Conservation (phyloP, 495 filamentous ascomycete species). For the Penicillium dipodomyicola region DNA sequence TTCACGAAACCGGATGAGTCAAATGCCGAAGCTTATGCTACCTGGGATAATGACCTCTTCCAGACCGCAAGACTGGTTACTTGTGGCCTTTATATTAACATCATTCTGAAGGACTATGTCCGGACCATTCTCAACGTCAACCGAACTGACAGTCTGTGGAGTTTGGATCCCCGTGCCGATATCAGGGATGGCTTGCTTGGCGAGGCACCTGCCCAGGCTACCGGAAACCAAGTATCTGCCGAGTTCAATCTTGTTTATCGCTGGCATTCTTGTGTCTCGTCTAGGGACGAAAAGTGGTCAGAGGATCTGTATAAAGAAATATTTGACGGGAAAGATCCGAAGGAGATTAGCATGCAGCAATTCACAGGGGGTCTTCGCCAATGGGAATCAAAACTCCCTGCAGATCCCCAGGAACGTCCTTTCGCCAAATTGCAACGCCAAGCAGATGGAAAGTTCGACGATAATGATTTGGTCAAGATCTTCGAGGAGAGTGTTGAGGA, state of each 20-base stretch:
- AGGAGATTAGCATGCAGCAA: constrained; percentile 51
- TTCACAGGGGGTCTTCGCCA: constrained; percentile 58
- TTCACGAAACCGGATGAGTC: constrained; percentile 53
- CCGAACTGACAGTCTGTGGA: constrained; percentile 68
- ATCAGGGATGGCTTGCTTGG: constrained; percentile 42
- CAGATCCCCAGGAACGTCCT: constrained; percentile 61
- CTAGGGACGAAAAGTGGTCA: constrained; percentile 72
- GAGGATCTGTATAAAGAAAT: constrained; percentile 60
- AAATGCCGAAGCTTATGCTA: constrained; percentile 52
- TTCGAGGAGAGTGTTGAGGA: constrained; percentile 64
- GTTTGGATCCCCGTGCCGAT: constrained; percentile 67
- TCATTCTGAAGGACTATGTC: constrained; percentile 75
- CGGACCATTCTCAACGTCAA: constrained; percentile 78
- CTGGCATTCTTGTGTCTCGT: constrained; percentile 77
- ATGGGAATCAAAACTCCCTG: constrained; percentile 56
- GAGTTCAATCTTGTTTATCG: constrained; percentile 77
- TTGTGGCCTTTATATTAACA: constrained; percentile 75
- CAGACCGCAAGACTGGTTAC: constrained; percentile 71
- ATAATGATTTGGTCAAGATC: constrained; percentile 68
- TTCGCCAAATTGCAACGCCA: constrained; percentile 63
- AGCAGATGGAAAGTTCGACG: constrained; percentile 57
- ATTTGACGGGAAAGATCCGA: constrained; percentile 54
- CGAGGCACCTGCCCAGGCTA: constrained; percentile 37
- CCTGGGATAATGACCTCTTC: constrained; percentile 75
- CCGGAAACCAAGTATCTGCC: constrained; percentile 72